Evolutionary conservation across 1,284 basidiomycete genomes (phyloP), one percentile per base, ranked within the genome.

Genomic region (Albatrellus sp.): DNA sequence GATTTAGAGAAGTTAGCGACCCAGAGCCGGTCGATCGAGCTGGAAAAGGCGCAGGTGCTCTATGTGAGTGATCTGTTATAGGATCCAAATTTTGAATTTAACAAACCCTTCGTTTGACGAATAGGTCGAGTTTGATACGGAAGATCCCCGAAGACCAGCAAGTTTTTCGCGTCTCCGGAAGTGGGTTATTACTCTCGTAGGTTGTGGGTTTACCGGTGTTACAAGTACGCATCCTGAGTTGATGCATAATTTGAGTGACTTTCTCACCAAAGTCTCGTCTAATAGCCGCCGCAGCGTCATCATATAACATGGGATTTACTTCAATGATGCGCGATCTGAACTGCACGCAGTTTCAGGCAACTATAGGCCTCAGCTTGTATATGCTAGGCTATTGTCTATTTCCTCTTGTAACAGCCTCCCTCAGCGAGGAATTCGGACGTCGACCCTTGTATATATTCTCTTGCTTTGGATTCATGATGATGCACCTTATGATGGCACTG

Each of bases 341-440:
- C 33, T 73, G 74, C 46, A 77, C 73, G 0, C 54, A 67, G 19
- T 69, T 77, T 33, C 69, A 79, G 53, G 77, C 75, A 3, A 77
- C 74, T 2, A 61, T 75, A 17, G 85, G 75, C 0, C 62, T 80
- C 32, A 74, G 69, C 47, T 63, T 76, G 29, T 88, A 72, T 58
- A 68, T 74, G 4, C 62, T 86, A 28, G 85, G 84, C 0, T 89
- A 87, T 51, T 80, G 69, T 1, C 49, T 85, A 14, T 69, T 79
- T 2, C 87, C 87, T 0, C 69, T 90, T 9, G 65, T 86, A 2
- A 69, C 80, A 0, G 78, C 83, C 0, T 80, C 85, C 1, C 73
- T 88, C 49, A 81, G 79, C 48, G 86, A 89, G 57, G 86, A 89
- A 54, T 77, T 86, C 50, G 86, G 86, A 0, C 61, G 86, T 31